Evolutionary conservation across 148 eudicot species (phyloP), one percentile per base, ranked within the genome.

Genomic region (Fagopyrum esculentum): DNA sequence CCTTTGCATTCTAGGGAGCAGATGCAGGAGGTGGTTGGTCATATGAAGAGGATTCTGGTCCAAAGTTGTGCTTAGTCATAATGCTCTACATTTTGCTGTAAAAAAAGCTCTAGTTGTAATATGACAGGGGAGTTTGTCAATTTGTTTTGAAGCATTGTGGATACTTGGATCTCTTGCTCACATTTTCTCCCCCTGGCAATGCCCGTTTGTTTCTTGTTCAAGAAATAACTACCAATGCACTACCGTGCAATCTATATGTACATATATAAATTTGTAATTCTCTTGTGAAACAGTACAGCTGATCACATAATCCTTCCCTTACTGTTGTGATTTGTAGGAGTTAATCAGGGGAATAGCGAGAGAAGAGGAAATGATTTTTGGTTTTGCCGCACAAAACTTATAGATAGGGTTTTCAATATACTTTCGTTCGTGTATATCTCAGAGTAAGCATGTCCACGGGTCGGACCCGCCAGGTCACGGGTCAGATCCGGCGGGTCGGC

Each of bases 1-100:
- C 98, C 98, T 1, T 71, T 91, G 85, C 94, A 91, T 81, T 90
- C 97, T 30, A 86, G 90, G 78, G 86, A 85, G 78, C 98, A 93
- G 75, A 93, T 93, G 91, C 85, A 89, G 72, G 89, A 80, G 52
- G 78, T 90, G 82, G 71, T 93, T 47, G 84, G 77, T 75, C 80
- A 83, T 11, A 89, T 90, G 90, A 85, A 86, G 80, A 84, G 72
- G 69, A 51, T 89, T 78, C 82, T 93, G 73, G 75, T 84, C 47
- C 78, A 81, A 40, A 82, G 81, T 73, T 76, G 22, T 57, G 48
- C 68, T 2, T 71, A 19, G 26, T 22, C 13, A 2, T 63, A 3
- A 63, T 63, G 69, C 40, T 35, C 3, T 35, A 35, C 40, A 35
- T 35, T 35, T 35, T 8, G 52, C 52, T 49, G 52, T 49, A 49